Conservation (phyloP, 177 flowering plant genomes). For the Telopea speciosissima region DNA sequence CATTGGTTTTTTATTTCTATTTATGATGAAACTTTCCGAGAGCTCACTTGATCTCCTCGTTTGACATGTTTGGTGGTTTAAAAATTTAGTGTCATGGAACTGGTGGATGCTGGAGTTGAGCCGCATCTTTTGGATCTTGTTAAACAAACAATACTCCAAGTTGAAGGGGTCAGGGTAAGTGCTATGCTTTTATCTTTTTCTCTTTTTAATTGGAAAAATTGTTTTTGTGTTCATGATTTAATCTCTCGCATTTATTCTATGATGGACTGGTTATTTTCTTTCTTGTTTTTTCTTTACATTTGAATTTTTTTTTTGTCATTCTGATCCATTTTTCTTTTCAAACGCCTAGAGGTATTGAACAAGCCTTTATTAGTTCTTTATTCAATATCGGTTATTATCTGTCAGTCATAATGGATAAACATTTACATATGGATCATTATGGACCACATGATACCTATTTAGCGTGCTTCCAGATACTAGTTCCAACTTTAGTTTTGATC, state of each 20-base stretch:
- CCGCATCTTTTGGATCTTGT: conserved; percentile 48
- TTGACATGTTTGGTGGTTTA: no score
- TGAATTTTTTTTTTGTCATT: no score
- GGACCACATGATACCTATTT: conserved; percentile 56
- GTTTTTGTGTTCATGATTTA: no score
- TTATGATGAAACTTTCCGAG: conserved; percentile 30
- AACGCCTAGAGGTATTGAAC: no score
- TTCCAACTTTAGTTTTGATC: not conserved
- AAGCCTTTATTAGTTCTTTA: no score
- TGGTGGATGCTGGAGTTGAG: conserved; percentile 94
- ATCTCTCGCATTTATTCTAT: no score
- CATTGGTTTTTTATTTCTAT: conserved; percentile 5
- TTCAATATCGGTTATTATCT: no score
- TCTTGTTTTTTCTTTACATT: no score
- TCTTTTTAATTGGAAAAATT: conserved; percentile 13
- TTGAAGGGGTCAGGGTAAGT: conserved; percentile 77
- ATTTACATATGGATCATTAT: not conserved
- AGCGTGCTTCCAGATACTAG: not conserved
- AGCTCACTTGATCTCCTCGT: no score
- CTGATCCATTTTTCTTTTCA: no score
- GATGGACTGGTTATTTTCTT: no score
- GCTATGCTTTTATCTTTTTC: conserved; percentile 21
- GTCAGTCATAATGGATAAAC: no score
- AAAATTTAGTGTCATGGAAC: conserved; percentile 39
- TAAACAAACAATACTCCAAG: conserved; percentile 55